A percentile compares a stretch with the other conserved stretches of the same genome.
phyloP scores from a whole-genome alignment of 164 flowering plant species.

The grape (Vitis vinifera) region DNA sequence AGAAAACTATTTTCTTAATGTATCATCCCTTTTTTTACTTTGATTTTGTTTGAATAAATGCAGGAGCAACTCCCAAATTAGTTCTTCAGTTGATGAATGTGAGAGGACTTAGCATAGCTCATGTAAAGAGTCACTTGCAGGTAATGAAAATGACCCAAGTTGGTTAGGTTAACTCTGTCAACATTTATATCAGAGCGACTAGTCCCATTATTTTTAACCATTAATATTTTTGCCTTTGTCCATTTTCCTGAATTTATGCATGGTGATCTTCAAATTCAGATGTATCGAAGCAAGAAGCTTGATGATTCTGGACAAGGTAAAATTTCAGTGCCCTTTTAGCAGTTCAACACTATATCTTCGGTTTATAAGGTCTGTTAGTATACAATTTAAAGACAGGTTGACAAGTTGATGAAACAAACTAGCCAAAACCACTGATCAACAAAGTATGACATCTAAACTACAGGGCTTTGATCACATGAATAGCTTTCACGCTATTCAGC shows the following conservation, averaged over 20 bases:
- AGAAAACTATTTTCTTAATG: not conserved
- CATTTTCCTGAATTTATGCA: no score
- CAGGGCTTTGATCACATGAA: not conserved
- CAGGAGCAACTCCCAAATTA: constrained; percentile 53
- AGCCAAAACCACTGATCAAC: not conserved
- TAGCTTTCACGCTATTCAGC: not conserved
- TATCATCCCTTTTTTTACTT: not conserved
- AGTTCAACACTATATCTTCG: no score
- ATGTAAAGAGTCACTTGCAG: constrained; percentile 61
- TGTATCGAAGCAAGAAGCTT: constrained; percentile 44
- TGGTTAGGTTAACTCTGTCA: no score
- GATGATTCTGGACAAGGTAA: constrained; percentile 47
- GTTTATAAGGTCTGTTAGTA: no score
- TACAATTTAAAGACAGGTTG: no score
- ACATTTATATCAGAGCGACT: no score
- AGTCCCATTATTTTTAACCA: no score
- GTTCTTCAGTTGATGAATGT: constrained; percentile 57
- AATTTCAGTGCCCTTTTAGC: not conserved
- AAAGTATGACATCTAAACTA: not conserved
- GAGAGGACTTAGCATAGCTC: constrained; percentile 50
- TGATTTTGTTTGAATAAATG: not conserved
- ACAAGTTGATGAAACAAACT: not conserved
- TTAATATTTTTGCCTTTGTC: no score
- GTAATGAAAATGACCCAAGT: constrained; percentile 7
- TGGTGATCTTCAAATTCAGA: constrained; percentile 19